Percentiles rank a stretch among this genome's conserved stretches.
phyloP scores from a whole-genome alignment of 2,329 filamentous ascomycete genomes.

The Geosmithia putterillii region DNA sequence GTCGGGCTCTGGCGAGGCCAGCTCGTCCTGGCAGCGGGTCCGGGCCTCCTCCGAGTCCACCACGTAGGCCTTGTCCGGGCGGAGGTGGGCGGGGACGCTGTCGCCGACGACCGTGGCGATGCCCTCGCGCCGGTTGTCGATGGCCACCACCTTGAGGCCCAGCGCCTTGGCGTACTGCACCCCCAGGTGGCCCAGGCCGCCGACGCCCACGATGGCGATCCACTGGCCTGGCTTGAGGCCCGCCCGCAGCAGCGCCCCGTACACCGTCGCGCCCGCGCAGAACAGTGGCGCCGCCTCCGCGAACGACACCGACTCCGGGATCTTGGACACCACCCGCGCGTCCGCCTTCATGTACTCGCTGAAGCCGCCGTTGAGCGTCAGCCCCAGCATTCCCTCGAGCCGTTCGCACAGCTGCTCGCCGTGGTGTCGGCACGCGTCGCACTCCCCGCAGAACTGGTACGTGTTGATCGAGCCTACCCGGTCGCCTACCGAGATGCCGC shows the following conservation, averaged over 20 bases:
- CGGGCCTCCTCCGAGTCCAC: background rate
- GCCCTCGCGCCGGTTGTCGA: constrained; percentile 7
- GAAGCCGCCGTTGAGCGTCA: constrained; percentile 54
- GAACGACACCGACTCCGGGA: constrained; percentile 39
- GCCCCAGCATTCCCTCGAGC: constrained; percentile 31
- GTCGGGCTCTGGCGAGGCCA: background rate
- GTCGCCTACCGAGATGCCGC: constrained; percentile 16
- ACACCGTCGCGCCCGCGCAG: constrained; percentile 53
- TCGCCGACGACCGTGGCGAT: background rate
- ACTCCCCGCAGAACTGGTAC: background rate
- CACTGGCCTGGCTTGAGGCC: constrained; percentile 15
- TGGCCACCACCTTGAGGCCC: constrained; percentile 26
- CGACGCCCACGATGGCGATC: constrained; percentile 42
- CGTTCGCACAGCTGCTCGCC: background rate
- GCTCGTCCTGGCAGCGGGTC: background rate
- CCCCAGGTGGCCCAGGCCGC: constrained; percentile 25
- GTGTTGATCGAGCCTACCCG: constrained; percentile 12
- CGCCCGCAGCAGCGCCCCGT: constrained; percentile 37
- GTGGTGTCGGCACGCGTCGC: background rate
- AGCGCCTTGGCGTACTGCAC: constrained; percentile 58
- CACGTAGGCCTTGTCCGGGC: background rate
- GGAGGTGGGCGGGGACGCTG: background rate
- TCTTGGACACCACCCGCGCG: constrained; percentile 44
- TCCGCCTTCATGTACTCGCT: constrained; percentile 50
- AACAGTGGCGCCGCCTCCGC: constrained; percentile 45